Base-by-base conservation (phyloP, 495 filamentous ascomycete species). In the Copromyces sp. region DNA sequence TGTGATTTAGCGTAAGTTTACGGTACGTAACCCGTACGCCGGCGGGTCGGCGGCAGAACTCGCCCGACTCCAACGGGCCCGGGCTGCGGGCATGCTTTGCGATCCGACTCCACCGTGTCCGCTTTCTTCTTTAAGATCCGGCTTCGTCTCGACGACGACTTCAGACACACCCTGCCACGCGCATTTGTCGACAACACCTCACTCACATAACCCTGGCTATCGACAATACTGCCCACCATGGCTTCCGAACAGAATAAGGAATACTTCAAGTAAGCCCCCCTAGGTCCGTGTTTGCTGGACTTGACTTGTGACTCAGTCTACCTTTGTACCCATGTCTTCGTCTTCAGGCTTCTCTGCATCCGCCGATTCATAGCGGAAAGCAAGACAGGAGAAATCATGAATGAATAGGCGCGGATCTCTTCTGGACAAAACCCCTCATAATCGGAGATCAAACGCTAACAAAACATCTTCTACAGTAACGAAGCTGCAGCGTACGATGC, bases 241-340 rank as follows among this genome's bases (percentile, higher is more conserved):
- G 70, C 80, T 65, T 74, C 80, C 20, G 78, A 78, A 12, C 73
- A 78, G n/a, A 85, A 85, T 74, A 80, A 80, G 78, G 79, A 76
- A n/a, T 81, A 78, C 70, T 85, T 85, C 78, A 81, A 85, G 83
- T 84, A 72, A 77, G 83, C 77, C 72, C 65, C 61, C 42, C 37
- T 44, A 42, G 45, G 35, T 16, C 39, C 40, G 14, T 24, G n/a
- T 47, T 37, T 44, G 68, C 40, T 35, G 35, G 29, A 24, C 24
- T 24, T 59, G 40, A 40, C 9, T 29, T 42, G n/a, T 71, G 20
- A 71, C 41, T 61, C 20, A 29, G 37, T 17, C 17, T 20, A 20
- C 12, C 17, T 29, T 17, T 29, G 9, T 38, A 35, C 24, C 24
- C 6, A 29, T 32, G 2, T 32, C 47, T 32, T 14, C 20, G 20